A percentile compares a stretch with the other conserved stretches of the same genome.
These are phyloP conservation scores for Podospora tetraspora DNA, from an alignment of 495 filamentous ascomycete genomes.

Conservation along the genomic window DNA sequence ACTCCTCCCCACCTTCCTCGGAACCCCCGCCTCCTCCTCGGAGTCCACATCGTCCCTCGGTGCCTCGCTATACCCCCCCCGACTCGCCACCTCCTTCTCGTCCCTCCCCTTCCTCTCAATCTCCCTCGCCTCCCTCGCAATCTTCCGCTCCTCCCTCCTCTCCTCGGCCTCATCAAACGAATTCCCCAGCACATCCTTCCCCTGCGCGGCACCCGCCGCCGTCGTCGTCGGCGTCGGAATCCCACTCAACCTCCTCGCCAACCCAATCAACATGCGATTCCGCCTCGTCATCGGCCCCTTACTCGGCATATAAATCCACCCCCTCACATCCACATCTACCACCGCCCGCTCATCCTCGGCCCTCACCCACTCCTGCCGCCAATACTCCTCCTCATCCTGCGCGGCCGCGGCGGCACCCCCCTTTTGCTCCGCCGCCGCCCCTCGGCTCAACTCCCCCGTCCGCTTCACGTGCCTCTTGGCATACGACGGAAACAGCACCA, in stretches of 20 bases:
- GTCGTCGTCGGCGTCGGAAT: slow-evolving; percentile 58
- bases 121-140: slow-evolving; percentile 64
- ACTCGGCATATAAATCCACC: slow-evolving; percentile 88
- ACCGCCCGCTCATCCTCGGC: slow-evolving; percentile 72
- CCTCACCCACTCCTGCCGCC: slow-evolving; percentile 62
- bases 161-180: slow-evolving; percentile 39
- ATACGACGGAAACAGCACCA: slow-evolving; percentile 92
- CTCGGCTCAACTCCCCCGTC: slow-evolving; percentile 14
- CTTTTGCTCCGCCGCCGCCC: slow-evolving; percentile 4
- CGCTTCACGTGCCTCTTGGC: slow-evolving; percentile 60
- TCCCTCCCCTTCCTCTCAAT: slow-evolving; percentile 65
- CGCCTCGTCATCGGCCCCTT: slow-evolving; percentile 81
- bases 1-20: background rate
- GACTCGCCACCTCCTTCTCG: slow-evolving; percentile 64
- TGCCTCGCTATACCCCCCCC: slow-evolving; percentile 50
- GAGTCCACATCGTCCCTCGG: slow-evolving; percentile 33
- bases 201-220: slow-evolving; percentile 13
- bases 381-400: slow-evolving; percentile 57
- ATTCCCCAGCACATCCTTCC: slow-evolving; percentile 1
- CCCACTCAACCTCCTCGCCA: slow-evolving; percentile 79
- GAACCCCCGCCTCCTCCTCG: slow-evolving; percentile 18
- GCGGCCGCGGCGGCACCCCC: slow-evolving; percentile 14
- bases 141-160: slow-evolving; percentile 52
- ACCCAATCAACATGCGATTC: slow-evolving; percentile 76
- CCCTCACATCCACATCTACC: slow-evolving; percentile 88